phyloP scores from a whole-genome alignment of 805 yeast species.

The Ogataea sp. region DNA sequence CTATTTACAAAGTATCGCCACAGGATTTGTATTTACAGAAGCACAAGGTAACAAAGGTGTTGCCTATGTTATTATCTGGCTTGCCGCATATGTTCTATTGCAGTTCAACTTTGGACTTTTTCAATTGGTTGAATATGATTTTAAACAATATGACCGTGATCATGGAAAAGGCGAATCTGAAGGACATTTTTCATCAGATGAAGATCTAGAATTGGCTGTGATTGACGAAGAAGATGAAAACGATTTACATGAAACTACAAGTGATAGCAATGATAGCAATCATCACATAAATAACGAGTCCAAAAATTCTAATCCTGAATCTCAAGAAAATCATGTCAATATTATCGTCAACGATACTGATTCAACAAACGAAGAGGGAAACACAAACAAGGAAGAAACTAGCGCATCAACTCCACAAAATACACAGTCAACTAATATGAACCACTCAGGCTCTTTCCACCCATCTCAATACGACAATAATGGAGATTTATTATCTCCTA shows the following conservation, averaged over 20 bases:
- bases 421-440: neutral
- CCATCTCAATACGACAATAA: neutral
- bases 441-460: neutral
- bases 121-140: conserved; percentile 42
- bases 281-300: neutral
- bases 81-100: conserved; percentile 41
- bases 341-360: conserved; percentile 3
- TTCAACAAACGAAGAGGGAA: neutral
- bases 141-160: conserved; percentile 16
- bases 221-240: no score
- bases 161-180: neutral
- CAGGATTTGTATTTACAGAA: conserved; percentile 27
- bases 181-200: neutral
- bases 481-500: conserved; percentile 6
- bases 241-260: no score
- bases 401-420: no score
- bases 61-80: conserved; percentile 50
- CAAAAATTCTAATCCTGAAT: no score
- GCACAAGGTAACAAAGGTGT: conserved; percentile 27
- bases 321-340: conserved; percentile 4
- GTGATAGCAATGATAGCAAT: neutral
- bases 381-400: no score
- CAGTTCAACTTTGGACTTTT: conserved; percentile 49
- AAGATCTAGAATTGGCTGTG: no score
- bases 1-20: conserved; percentile 56